Percentiles rank a stretch among this genome's conserved stretches.
These are phyloP conservation scores for Eremothecium coryli DNA, from an alignment of 1,139 yeast species.

Conservation along the genomic window DNA sequence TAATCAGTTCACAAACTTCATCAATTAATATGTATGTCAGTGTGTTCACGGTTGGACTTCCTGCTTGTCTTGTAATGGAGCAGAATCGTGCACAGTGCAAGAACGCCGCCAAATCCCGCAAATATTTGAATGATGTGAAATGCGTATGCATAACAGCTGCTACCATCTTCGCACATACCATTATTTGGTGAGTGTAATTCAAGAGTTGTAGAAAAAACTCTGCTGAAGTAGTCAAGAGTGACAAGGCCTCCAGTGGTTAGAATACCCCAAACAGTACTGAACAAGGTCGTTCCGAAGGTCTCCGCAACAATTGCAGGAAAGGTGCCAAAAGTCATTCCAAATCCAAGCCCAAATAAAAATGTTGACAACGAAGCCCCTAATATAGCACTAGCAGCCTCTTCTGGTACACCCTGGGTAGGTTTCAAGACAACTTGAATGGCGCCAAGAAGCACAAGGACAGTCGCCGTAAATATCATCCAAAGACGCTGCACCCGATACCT, in stretches of 20 bases:
- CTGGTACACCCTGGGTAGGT: background rate
- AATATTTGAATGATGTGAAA: conserved; percentile 17
- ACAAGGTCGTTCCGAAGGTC: conserved; percentile 59
- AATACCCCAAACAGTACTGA: conserved; percentile 76
- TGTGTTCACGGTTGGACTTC: too few relatives aligned
- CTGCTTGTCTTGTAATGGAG: too few relatives aligned
- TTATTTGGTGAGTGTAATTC: conserved; percentile 22
- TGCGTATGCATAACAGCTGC: conserved; percentile 23
- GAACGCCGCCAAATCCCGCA: conserved; percentile 15
- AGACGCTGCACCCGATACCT: conserved; percentile 48
- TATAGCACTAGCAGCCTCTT: conserved; percentile 23
- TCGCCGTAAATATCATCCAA: conserved; percentile 56
- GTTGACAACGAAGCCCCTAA: conserved; percentile 45
- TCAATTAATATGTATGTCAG: too few relatives aligned
- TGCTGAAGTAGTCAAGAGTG: conserved; percentile 33
- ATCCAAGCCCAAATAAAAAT: conserved; percentile 58
- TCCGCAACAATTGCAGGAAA: conserved; percentile 77
- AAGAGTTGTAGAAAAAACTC: conserved; percentile 36
- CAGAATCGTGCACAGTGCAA: too few relatives aligned
- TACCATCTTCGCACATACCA: conserved; percentile 20
- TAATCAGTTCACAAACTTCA: too few relatives aligned
- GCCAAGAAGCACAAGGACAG: conserved; percentile 15
- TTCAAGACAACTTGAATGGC: background rate
- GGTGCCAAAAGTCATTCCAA: conserved; percentile 72
- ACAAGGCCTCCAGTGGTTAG: conserved; percentile 49